Conservation (phyloP, 2,329 filamentous ascomycete species). For the Scolecobasidium constrictum region DNA sequence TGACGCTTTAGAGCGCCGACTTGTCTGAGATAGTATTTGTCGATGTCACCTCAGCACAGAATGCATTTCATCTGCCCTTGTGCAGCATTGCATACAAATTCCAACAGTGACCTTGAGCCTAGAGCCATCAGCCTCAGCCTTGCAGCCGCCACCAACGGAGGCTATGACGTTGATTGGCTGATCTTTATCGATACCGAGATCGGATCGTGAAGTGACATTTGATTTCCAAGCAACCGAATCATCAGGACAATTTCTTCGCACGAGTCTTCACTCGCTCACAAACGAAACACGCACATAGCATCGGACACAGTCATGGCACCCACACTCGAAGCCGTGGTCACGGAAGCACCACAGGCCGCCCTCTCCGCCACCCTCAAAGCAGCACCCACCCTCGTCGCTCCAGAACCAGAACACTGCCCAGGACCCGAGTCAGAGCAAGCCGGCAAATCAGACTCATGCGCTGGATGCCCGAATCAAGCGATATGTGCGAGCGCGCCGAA, state of each 20-base stretch:
- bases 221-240: not conserved
- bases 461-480: conserved; percentile 86
- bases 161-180: not conserved
- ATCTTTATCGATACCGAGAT: not conserved
- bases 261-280: not conserved
- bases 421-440: conserved; percentile 69
- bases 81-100: no score
- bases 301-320: conserved; percentile 3
- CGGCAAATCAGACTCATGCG: conserved; percentile 68
- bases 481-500: conserved; percentile 94
- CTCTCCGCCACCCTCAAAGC: conserved; percentile 65
- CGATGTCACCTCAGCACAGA: no score
- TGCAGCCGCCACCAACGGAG: no score
- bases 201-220: not conserved
- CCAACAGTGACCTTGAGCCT: no score
- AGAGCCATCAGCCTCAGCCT: no score
- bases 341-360: conserved; percentile 28
- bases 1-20: no score
- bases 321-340: conserved; percentile 7
- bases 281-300: no score
- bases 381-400: conserved; percentile 78
- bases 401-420: conserved; percentile 84
- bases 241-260: not conserved
- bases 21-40: no score
- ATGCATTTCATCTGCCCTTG: no score